Percentiles rank a stretch among this genome's conserved stretches.
Evolutionary conservation across 176 grass and related monocot genomes (phyloP).

Genomic region (Tillandsia fasciculata): DNA sequence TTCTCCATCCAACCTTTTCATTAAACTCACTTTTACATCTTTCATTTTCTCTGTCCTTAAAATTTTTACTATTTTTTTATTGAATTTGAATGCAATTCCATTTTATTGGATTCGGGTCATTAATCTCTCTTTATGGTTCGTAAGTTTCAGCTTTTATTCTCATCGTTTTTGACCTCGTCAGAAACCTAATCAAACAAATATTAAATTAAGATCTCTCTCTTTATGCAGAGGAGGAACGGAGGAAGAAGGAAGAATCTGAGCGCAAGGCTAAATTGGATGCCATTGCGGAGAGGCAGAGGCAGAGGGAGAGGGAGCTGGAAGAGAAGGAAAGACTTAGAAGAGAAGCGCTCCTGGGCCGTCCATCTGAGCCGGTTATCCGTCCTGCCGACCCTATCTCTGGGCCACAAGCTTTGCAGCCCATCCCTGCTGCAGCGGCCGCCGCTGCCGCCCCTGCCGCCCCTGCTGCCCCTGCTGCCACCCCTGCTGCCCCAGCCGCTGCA

Average conservation of each 20-base stretch:
- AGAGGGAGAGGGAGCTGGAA: constrained; percentile 67
- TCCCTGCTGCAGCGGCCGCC: constrained; percentile 16
- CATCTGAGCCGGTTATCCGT: constrained; percentile 15
- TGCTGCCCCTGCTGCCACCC: constrained; percentile 21
- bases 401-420: not conserved
- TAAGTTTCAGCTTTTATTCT: too few species aligned
- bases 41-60: too few species aligned
- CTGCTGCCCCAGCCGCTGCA: constrained; percentile 7
- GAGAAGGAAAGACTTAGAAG: constrained; percentile 46
- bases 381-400: constrained; percentile 3
- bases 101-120: too few species aligned
- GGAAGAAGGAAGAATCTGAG: constrained; percentile 68
- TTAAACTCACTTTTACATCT: too few species aligned
- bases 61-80: too few species aligned
- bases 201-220: constrained; percentile 12
- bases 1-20: too few species aligned
- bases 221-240: constrained; percentile 81
- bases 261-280: constrained; percentile 81
- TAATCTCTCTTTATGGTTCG: too few species aligned
- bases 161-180: too few species aligned
- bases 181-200: too few species aligned
- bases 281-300: constrained; percentile 61
- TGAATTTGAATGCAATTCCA: too few species aligned
- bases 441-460: constrained; percentile 20
- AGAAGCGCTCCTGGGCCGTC: constrained; percentile 39